A percentile compares a stretch with the other conserved stretches of the same genome.
phyloP scores from a whole-genome alignment of 2,329 filamentous ascomycete species.

The Aulographum hederae region DNA sequence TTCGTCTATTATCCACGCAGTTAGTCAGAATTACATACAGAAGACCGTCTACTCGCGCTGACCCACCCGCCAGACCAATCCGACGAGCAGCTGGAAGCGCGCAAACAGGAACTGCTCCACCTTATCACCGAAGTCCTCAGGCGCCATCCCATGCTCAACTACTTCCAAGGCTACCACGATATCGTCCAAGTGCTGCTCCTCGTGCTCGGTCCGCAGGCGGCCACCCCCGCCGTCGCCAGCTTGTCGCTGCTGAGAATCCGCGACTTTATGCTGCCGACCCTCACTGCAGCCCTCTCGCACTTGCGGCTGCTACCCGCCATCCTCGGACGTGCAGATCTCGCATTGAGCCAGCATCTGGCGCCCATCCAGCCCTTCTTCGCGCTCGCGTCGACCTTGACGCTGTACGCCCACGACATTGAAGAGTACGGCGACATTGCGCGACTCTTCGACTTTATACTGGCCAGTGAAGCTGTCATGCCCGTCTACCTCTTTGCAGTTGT shows the following conservation, averaged over 20 bases:
- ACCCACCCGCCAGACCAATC: constrained; percentile 38
- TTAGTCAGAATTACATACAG: constrained; percentile 22
- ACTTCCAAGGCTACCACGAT: constrained; percentile 98
- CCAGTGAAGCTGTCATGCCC: constrained; percentile 69
- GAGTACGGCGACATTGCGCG: constrained; percentile 76
- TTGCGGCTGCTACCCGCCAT: constrained; percentile 77
- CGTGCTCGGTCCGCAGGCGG: constrained; percentile 48
- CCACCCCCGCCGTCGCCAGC: constrained; percentile 50
- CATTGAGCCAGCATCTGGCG: constrained; percentile 57
- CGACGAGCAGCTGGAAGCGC: constrained; percentile 45
- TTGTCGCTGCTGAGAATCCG: constrained; percentile 80
- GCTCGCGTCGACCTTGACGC: constrained; percentile 76
- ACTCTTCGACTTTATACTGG: constrained; percentile 81
- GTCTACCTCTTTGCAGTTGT: constrained; percentile 73
- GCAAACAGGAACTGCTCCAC: constrained; percentile 59
- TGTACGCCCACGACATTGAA: constrained; percentile 93
- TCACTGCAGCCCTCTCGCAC: constrained; percentile 66
- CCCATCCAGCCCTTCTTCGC: constrained; percentile 70
- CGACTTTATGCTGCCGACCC: constrained; percentile 90
- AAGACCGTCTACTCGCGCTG: constrained; percentile 8
- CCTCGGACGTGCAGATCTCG: constrained; percentile 50
- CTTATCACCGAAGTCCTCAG: constrained; percentile 72
- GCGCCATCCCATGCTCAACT: constrained; percentile 65
- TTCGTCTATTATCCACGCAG: constrained; percentile 90
- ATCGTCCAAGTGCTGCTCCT: constrained; percentile 91